phyloP scores from a whole-genome alignment of 331 rosid genomes.

The Pyracantha coccinea region DNA sequence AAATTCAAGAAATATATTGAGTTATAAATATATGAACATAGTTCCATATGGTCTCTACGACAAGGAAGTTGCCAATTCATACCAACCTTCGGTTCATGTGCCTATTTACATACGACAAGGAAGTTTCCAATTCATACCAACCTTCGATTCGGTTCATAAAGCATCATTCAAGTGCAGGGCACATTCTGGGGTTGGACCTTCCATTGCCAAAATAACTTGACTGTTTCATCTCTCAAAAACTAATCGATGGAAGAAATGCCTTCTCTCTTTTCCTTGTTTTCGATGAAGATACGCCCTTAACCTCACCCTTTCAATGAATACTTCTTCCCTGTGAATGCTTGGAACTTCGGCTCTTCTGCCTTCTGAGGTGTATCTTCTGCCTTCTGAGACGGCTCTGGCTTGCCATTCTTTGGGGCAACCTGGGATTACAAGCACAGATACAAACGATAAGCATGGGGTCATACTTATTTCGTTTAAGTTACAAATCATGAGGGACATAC shows the following conservation, averaged over 20 bases:
- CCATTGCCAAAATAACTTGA: not conserved
- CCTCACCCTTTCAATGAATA: slow-evolving; percentile 28
- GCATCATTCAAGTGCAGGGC: not conserved
- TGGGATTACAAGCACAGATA: not conserved
- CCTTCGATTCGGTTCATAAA: not conserved
- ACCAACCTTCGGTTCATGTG: not conserved
- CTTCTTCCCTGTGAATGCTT: slow-evolving; percentile 51
- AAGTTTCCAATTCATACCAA: not conserved
- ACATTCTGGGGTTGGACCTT: not conserved
- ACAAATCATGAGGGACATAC: slow-evolving; percentile 9
- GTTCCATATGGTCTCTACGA: not conserved
- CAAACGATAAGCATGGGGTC: not conserved
- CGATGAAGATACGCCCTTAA: not conserved
- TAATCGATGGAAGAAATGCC: not conserved
- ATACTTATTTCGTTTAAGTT: not conserved
- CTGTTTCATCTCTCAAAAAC: not conserved
- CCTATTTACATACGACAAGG: slow-evolving; percentile 1
- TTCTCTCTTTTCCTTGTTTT: not conserved
- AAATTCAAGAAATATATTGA: not conserved
- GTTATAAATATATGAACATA: not conserved
- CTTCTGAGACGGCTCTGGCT: slow-evolving; percentile 25
- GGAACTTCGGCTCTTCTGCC: slow-evolving; percentile 29
- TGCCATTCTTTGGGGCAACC: slow-evolving; percentile 14
- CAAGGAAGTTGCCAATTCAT: not conserved
- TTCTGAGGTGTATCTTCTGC: slow-evolving; percentile 20